phyloP scores from a whole-genome alignment of 495 filamentous ascomycete species.

The Annulohypoxylon maeteangense region DNA sequence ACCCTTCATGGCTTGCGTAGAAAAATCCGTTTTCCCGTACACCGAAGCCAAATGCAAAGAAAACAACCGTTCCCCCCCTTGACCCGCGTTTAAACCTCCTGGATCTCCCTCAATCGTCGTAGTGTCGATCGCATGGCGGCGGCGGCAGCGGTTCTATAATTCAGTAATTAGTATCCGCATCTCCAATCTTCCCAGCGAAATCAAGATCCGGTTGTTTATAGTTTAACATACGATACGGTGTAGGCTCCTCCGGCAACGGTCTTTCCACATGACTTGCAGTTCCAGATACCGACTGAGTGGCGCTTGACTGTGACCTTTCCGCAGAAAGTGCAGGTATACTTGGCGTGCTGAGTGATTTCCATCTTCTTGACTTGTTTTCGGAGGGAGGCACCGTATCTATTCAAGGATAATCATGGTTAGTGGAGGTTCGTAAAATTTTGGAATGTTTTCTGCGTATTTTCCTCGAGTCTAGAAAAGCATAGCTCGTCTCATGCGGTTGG shows the following conservation, averaged over 20 bases:
- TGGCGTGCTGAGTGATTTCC: conserved; percentile 96
- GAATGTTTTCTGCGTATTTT: background rate
- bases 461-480: background rate
- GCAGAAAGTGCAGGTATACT: conserved; percentile 91
- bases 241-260: conserved; percentile 96
- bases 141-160: conserved; percentile 86
- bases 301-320: conserved; percentile 95
- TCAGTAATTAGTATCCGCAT: conserved; percentile 37
- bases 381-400: conserved; percentile 96
- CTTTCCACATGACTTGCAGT: conserved; percentile 93
- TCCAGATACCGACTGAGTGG: conserved; percentile 94
- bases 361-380: conserved; percentile 99
- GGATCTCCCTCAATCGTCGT: conserved; percentile 96
- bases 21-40: conserved; percentile 44
- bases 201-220: background rate
- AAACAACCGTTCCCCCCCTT: conserved; percentile 35
- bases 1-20: conserved; percentile 43
- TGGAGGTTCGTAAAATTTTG: background rate
- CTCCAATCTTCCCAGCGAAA: background rate
- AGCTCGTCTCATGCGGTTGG: background rate
- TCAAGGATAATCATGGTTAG: conserved; percentile 21
- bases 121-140: conserved; percentile 97
- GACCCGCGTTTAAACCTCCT: conserved; percentile 78
- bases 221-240: conserved; percentile 86
- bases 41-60: conserved; percentile 45